A percentile compares a stretch with the other conserved stretches of the same genome.
Evolutionary conservation across 2,329 filamentous ascomycete genomes (phyloP).

Genomic region (Metarhizium humberi): DNA sequence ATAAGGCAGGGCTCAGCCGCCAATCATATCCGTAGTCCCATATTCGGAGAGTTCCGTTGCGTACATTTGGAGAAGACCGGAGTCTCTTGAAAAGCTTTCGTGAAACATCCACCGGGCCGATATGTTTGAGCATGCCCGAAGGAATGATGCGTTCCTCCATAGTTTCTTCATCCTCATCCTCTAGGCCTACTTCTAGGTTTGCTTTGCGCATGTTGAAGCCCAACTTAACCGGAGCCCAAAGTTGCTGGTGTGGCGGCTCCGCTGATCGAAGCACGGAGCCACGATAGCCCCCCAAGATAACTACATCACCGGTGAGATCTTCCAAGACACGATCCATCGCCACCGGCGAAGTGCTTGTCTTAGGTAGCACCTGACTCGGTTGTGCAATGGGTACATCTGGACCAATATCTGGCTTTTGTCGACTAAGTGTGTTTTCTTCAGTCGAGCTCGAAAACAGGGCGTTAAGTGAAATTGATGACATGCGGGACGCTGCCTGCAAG

Average conservation of each 20-base stretch:
- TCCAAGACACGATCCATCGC: constrained; percentile 49
- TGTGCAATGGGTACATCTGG: background rate
- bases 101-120: constrained; percentile 86
- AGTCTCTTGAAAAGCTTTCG: constrained; percentile 72
- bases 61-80: constrained; percentile 62
- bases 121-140: constrained; percentile 81
- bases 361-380: background rate
- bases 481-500: constrained; percentile 27
- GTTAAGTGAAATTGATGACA: constrained; percentile 23
- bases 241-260: constrained; percentile 70
- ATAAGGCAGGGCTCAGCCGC: constrained; percentile 71
- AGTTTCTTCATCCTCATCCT: constrained; percentile 70
- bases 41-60: constrained; percentile 61
- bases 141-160: constrained; percentile 80
- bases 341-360: constrained; percentile 14
- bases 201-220: constrained; percentile 87
- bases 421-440: constrained; percentile 9
- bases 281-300: constrained; percentile 82
- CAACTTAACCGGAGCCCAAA: constrained; percentile 92
- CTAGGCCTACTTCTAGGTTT: constrained; percentile 77
- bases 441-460: constrained; percentile 18
- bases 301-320: constrained; percentile 70
- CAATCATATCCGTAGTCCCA: constrained; percentile 95
- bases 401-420: background rate
- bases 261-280: constrained; percentile 84